Conservation (phyloP, 495 filamentous ascomycete genomes). For the Apiosordaria backusii region DNA sequence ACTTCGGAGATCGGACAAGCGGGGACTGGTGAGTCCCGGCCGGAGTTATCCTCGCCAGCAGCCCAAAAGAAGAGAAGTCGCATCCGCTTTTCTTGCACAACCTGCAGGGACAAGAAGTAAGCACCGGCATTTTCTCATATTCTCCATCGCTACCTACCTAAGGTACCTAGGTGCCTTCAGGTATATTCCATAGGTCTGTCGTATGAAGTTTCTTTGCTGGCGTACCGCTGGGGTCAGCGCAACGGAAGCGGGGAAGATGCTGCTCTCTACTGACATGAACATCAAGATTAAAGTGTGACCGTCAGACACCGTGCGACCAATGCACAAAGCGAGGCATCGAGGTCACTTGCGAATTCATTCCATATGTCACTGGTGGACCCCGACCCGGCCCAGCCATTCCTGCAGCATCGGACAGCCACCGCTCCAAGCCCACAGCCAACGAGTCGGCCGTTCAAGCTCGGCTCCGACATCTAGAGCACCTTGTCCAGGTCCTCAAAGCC, state of each 20-base stretch:
- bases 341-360: conserved; percentile 42
- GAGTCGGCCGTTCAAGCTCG: conserved; percentile 46
- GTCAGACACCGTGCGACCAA: conserved; percentile 49
- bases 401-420: conserved; percentile 16
- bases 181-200: too few species aligned
- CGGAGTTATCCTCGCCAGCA: conserved; percentile 15
- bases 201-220: too few species aligned
- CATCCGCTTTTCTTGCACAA: conserved; percentile 53
- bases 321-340: conserved; percentile 48
- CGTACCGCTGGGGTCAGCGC: too few species aligned
- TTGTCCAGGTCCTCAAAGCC: conserved; percentile 46
- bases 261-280: background rate
- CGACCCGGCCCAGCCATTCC: conserved; percentile 26
- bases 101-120: conserved; percentile 52
- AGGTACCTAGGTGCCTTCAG: too few species aligned
- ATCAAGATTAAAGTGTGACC: conserved; percentile 51
- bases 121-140: conserved; percentile 15
- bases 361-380: conserved; percentile 19
- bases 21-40: background rate
- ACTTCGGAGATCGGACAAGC: conserved; percentile 1
- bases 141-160: too few species aligned
- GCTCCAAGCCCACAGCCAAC: conserved; percentile 21
- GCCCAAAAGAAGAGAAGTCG: conserved; percentile 47
- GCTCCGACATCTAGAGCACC: conserved; percentile 50
- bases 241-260: too few species aligned